These are phyloP conservation scores for Diaporthe humulicola DNA, from an alignment of 2,329 filamentous ascomycete species.

Conservation along the genomic window DNA sequence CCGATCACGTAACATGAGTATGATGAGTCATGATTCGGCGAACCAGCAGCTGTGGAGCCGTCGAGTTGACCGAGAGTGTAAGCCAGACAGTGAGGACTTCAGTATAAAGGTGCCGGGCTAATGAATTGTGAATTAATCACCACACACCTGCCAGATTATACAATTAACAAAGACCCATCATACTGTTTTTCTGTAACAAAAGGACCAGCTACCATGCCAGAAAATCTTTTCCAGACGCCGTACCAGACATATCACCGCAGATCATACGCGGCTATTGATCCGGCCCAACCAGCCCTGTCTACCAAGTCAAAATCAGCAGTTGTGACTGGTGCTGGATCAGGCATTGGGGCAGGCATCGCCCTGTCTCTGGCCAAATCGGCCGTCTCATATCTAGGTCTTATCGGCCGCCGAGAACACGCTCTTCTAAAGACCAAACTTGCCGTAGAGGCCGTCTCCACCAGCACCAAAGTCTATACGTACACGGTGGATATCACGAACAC, in stretches of 20 bases:
- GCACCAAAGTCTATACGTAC: background rate
- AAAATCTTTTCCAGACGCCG: background rate
- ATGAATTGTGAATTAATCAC: too few relatives aligned
- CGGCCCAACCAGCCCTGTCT: constrained; percentile 15
- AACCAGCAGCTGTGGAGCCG: background rate
- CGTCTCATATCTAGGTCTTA: constrained; percentile 6
- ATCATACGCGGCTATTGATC: constrained; percentile 24
- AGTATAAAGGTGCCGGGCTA: background rate
- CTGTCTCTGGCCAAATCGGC: constrained; percentile 13
- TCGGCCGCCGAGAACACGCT: constrained; percentile 5
- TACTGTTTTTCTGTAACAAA: background rate
- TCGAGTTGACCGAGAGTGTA: too few relatives aligned
- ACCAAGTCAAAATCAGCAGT: constrained; percentile 31
- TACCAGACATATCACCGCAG: constrained; percentile 10
- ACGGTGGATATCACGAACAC: background rate
- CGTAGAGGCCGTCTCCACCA: background rate
- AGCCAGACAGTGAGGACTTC: background rate
- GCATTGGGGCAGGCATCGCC: constrained; percentile 12
- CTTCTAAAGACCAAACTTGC: constrained; percentile 1
- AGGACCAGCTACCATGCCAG: background rate
- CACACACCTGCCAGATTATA: background rate
- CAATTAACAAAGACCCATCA: background rate
- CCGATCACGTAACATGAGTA: constrained; percentile 18
- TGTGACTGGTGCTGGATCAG: constrained; percentile 19
- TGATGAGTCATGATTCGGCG: background rate